These are phyloP conservation scores for Apiospora kogelbergensis DNA, from an alignment of 2,329 filamentous ascomycete species.

Conservation along the genomic window DNA sequence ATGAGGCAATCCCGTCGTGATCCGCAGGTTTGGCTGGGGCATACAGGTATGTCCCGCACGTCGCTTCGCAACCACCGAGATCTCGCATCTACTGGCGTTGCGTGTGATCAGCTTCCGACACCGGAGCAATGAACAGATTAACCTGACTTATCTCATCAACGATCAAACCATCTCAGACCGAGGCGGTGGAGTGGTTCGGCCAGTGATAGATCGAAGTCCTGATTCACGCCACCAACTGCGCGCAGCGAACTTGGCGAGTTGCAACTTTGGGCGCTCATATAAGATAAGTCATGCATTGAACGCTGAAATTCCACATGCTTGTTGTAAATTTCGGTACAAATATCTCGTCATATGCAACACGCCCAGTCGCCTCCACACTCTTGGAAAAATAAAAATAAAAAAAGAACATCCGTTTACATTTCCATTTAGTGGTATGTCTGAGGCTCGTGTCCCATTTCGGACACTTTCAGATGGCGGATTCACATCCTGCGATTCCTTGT, in stretches of 20 bases:
- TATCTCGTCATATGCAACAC: too few species aligned
- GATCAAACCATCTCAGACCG: background rate
- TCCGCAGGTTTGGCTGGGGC: background rate
- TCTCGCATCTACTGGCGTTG: background rate
- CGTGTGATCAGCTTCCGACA: background rate
- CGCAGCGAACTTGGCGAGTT: background rate
- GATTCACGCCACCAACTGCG: background rate
- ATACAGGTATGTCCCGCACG: background rate
- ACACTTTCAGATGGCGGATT: background rate
- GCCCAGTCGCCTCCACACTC: too few species aligned
- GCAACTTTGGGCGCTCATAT: background rate
- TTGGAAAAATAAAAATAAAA: too few species aligned
- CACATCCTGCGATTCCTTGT: background rate
- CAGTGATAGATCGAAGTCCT: background rate
- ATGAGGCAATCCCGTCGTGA: background rate
- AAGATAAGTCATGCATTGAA: background rate
- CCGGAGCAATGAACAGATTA: background rate
- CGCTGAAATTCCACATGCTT: too few species aligned
- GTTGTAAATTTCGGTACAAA: too few species aligned
- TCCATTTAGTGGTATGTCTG: background rate
- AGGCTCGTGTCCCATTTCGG: background rate
- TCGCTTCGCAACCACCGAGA: background rate
- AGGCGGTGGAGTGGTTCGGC: background rate
- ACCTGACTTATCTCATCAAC: background rate
- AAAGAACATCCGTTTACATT: too few species aligned